Evolutionary conservation across 768 basidiomycete species (phyloP).

Genomic region (Lactarius akahatsu): DNA sequence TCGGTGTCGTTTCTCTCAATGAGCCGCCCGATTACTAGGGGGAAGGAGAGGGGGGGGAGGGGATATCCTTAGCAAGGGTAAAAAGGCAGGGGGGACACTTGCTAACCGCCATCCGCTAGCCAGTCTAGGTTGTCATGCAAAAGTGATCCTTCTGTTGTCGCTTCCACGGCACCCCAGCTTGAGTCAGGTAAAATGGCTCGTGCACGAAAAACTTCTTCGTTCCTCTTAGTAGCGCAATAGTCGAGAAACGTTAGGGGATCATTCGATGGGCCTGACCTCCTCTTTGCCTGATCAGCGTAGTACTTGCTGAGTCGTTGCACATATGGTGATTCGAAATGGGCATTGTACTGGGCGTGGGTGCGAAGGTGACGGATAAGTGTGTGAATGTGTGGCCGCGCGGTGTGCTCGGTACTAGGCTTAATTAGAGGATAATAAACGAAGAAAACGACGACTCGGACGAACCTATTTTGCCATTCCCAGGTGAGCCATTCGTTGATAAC

Average conservation of each 20-base stretch:
- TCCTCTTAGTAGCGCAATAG: constrained; percentile 45
- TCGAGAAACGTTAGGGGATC: constrained; percentile 55
- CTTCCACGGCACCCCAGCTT: constrained; percentile 51
- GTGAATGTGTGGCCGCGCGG: constrained; percentile 44
- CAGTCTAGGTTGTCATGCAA: constrained; percentile 46
- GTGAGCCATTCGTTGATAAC: constrained; percentile 25
- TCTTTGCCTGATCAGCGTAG: constrained; percentile 52
- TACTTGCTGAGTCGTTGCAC: constrained; percentile 50
- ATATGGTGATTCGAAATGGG: constrained; percentile 57
- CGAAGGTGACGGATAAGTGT: constrained; percentile 57
- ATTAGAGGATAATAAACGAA: neutral
- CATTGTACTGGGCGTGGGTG: constrained; percentile 53
- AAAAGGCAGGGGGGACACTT: neutral
- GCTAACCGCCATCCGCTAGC: constrained; percentile 44
- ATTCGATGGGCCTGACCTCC: constrained; percentile 39
- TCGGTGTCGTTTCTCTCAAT: constrained; percentile 48
- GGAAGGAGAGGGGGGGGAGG: neutral
- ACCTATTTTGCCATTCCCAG: constrained; percentile 26
- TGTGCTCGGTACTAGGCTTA: constrained; percentile 39
- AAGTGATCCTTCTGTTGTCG: constrained; percentile 54
- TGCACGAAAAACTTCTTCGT: constrained; percentile 59
- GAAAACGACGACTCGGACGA: constrained; percentile 6
- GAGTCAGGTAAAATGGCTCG: constrained; percentile 49
- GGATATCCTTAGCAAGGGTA: neutral
- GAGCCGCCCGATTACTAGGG: constrained; percentile 52